Evolutionary conservation across 1,139 yeast genomes (phyloP).

Genomic region (Blastobotrys petasosporus): DNA sequence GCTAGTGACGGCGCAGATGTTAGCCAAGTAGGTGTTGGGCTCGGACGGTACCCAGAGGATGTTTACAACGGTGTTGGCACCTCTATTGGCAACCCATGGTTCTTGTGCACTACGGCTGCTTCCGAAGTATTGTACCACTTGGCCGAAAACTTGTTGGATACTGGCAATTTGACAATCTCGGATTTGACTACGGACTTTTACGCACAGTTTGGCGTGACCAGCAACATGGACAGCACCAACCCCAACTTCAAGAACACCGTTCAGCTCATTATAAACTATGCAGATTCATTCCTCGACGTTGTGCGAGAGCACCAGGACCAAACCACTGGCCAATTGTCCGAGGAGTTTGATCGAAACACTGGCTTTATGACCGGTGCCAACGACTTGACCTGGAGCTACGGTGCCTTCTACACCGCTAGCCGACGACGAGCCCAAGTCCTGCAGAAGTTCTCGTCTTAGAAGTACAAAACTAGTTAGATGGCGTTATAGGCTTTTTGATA

Average conservation of each 20-base stretch:
- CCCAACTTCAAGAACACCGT: conserved; percentile 19
- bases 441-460: neutral
- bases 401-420: conserved; percentile 66
- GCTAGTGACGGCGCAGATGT: conserved; percentile 16
- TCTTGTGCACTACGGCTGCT: conserved; percentile 76
- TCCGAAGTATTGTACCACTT: conserved; percentile 47
- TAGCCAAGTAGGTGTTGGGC: conserved; percentile 39
- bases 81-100: conserved; percentile 93
- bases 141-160: conserved; percentile 32
- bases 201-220: neutral
- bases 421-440: conserved; percentile 33
- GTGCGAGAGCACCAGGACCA: conserved; percentile 65
- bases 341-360: conserved; percentile 72
- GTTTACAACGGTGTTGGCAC: conserved; percentile 72
- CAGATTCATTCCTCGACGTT: conserved; percentile 71
- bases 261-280: conserved; percentile 37
- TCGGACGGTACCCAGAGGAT: conserved; percentile 95
- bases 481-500: neutral
- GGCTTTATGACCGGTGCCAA: conserved; percentile 89
- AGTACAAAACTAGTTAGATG: neutral
- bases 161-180: conserved; percentile 13
- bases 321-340: conserved; percentile 70
- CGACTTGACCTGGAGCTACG: conserved; percentile 87
- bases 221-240: neutral
- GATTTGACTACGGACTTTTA: conserved; percentile 1